These are phyloP conservation scores for Capsaspora owczarzaki DNA, from an alignment of 78 protist species.

Conservation along the genomic window DNA sequence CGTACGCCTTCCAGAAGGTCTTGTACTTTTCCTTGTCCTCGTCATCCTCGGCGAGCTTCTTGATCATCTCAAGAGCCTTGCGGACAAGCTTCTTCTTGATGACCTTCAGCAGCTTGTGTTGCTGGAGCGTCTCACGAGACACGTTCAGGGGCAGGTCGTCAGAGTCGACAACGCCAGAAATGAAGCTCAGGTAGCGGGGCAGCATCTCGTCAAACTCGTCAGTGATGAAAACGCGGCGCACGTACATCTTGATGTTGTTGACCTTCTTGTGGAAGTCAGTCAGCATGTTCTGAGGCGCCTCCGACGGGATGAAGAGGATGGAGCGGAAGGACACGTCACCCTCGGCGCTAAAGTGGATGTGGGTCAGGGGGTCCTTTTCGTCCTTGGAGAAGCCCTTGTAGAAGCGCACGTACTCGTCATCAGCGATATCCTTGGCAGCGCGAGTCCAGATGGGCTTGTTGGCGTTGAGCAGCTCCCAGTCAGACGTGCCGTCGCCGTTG, in stretches of 20 bases:
- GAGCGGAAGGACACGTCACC: slow-evolving; percentile 97
- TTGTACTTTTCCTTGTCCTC: slow-evolving; percentile 92
- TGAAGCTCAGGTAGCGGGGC: slow-evolving; percentile 97
- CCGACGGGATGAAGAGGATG: slow-evolving; percentile 93
- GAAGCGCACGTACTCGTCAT: slow-evolving; percentile 98
- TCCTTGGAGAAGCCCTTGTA: slow-evolving; percentile 97
- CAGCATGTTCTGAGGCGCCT: slow-evolving; percentile 94
- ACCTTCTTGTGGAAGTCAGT: slow-evolving; percentile 92
- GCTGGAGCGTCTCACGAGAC: slow-evolving; percentile 99
- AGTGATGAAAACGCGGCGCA: slow-evolving; percentile 98
- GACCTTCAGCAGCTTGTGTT: slow-evolving; percentile 94
- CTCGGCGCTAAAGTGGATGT: slow-evolving; percentile 98
- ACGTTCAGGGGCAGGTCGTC: slow-evolving; percentile 99
- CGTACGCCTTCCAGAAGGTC: slow-evolving; percentile 95
- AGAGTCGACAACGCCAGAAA: slow-evolving; percentile 98
- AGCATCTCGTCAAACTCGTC: slow-evolving; percentile 96
- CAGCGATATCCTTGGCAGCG: slow-evolving; percentile 86
- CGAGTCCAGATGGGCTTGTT: slow-evolving; percentile 99
- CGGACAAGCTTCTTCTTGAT: slow-evolving; percentile 96
- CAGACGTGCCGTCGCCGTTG: slow-evolving; percentile 82
- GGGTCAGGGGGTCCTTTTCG: slow-evolving; percentile 96
- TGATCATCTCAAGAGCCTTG: slow-evolving; percentile 93
- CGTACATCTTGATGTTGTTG: slow-evolving; percentile 98
- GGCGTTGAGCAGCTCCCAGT: slow-evolving; percentile 89
- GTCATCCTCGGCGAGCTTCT: slow-evolving; percentile 89